Evolutionary conservation across 163 green algal genomes (phyloP).

Genomic region (Scenedesmus sp.): DNA sequence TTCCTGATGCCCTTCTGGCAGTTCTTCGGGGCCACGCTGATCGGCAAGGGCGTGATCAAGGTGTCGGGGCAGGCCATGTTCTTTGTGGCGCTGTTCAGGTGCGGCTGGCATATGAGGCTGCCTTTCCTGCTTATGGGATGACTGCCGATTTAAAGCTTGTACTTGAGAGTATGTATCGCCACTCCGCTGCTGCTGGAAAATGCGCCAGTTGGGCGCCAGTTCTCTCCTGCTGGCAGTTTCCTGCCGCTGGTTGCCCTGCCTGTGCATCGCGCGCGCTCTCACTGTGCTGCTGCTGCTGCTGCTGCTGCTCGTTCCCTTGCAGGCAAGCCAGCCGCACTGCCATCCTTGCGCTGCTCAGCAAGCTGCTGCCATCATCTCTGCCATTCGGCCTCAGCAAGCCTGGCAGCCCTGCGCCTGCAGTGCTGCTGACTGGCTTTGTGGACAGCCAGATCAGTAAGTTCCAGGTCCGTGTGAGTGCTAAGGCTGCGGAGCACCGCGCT

Average conservation of each 20-base stretch:
- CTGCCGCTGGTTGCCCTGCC: too few relatives aligned
- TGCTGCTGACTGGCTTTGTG: conserved; percentile 73
- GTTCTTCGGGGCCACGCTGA: conserved; percentile 91
- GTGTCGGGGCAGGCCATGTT: conserved; percentile 76
- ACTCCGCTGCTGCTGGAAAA: too few relatives aligned
- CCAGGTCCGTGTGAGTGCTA: conserved; percentile 65
- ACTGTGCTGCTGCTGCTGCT: not conserved
- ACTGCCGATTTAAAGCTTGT: too few relatives aligned
- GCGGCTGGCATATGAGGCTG: not conserved
- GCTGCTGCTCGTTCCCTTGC: conserved; percentile 68
- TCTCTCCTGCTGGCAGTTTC: not conserved
- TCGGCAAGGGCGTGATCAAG: conserved; percentile 95
- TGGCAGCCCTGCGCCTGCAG: conserved; percentile 48
- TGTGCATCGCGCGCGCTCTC: not conserved
- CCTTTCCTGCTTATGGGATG: not conserved
- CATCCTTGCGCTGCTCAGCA: conserved; percentile 72
- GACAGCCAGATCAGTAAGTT: conserved; percentile 81
- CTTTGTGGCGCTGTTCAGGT: conserved; percentile 83
- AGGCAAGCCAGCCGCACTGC: conserved; percentile 65
- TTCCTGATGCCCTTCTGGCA: conserved; percentile 95
- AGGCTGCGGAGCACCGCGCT: conserved; percentile 54
- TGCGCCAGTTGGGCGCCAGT: too few relatives aligned
- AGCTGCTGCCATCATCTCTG: conserved; percentile 66
- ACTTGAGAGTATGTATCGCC: too few relatives aligned
- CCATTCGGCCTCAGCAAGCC: conserved; percentile 47